phyloP scores from a whole-genome alignment of 2,329 filamentous ascomycete genomes.

The Rhexocercosporidium sp. region DNA sequence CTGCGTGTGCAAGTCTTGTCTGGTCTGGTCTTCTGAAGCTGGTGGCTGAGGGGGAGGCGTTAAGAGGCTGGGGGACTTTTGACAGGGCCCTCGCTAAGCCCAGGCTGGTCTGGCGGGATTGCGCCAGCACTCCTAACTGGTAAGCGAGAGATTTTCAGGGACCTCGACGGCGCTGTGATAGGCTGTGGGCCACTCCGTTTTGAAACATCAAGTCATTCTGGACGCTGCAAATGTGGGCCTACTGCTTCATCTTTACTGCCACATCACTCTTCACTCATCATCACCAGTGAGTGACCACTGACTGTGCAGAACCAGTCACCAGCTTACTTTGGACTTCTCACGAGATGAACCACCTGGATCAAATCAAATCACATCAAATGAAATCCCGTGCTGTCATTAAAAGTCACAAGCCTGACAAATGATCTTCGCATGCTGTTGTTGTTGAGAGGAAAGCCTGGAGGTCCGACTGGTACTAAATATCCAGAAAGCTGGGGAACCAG shows the following conservation, averaged over 20 bases:
- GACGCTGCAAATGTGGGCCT: not conserved
- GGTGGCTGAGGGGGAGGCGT: constrained; percentile 1
- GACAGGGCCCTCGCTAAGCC: not conserved
- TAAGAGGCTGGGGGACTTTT: not conserved
- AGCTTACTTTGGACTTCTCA: not conserved
- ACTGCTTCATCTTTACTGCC: constrained; percentile 12
- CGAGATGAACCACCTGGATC: not conserved
- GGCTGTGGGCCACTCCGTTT: constrained; percentile 3
- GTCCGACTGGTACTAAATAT: not conserved
- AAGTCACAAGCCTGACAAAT: not conserved
- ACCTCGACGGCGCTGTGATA: constrained; percentile 9
- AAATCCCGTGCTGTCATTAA: not conserved
- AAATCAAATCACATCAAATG: not conserved
- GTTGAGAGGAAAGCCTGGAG: not conserved
- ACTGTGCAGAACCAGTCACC: constrained; percentile 5
- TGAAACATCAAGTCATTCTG: constrained; percentile 16
- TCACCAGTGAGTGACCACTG: not conserved
- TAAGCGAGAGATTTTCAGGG: constrained; percentile 16
- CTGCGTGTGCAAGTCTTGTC: not conserved
- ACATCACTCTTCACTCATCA: not conserved
- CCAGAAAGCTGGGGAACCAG: not conserved
- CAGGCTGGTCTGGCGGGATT: not conserved
- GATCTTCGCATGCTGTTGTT: not conserved
- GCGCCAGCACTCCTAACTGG: no score
- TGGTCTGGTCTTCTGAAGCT: not conserved